Conservation (phyloP, 2,329 filamentous ascomycete species). For the Oidium heveae region DNA sequence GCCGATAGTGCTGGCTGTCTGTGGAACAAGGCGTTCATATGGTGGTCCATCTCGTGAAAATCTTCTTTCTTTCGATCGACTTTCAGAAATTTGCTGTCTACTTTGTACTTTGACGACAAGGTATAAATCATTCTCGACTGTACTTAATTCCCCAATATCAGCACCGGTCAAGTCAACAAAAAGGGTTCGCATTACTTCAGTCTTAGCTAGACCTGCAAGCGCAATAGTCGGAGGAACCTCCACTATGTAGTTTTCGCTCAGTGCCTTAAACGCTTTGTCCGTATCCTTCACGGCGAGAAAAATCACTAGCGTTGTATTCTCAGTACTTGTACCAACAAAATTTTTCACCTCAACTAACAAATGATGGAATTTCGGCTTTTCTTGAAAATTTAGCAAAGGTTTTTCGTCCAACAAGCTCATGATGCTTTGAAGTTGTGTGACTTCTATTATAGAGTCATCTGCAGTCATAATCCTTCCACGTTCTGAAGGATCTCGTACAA, state of each 20-base stretch:
- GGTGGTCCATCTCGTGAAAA: constrained; percentile 9
- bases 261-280: constrained; percentile 32
- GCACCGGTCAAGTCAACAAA: constrained; percentile 53
- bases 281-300: constrained; percentile 51
- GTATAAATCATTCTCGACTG: constrained; percentile 49
- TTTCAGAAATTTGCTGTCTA: constrained; percentile 9
- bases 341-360: constrained; percentile 63
- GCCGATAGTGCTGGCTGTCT: constrained; percentile 17
- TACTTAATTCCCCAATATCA: constrained; percentile 28
- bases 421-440: constrained; percentile 74
- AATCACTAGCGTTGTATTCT: constrained; percentile 50
- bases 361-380: constrained; percentile 52
- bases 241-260: constrained; percentile 67
- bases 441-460: constrained; percentile 76
- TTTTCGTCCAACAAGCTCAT: constrained; percentile 82
- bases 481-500: constrained; percentile 70
- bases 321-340: constrained; percentile 51
- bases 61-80: constrained; percentile 10
- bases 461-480: constrained; percentile 69
- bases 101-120: constrained; percentile 49
- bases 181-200: constrained; percentile 52
- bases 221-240: constrained; percentile 52
- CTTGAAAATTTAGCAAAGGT: constrained; percentile 40
- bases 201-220: constrained; percentile 36
- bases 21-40: constrained; percentile 16